Base-by-base conservation (phyloP, 176 grass and related monocot genomes). In the Zea luxurians region DNA sequence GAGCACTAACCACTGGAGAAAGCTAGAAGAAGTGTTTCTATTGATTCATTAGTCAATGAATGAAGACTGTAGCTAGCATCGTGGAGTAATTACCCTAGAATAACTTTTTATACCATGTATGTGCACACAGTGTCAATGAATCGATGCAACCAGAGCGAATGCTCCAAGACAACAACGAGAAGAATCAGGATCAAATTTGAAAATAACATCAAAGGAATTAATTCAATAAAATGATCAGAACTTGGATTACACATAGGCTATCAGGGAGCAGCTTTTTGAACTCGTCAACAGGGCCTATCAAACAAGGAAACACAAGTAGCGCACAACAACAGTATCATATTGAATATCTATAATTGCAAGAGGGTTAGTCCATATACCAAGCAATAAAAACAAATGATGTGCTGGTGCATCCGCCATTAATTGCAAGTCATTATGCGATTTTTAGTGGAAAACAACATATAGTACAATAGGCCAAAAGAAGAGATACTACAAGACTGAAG, bases 381-480 rank as follows among this genome's bases (percentile, higher is more conserved):
- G 96, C 87, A 98, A 90, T 68, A 98, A 89, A 83, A 98, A 94
- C 37, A 98, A 73, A 84, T 90, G 96, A 78, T 98, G 96, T 34
- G 96, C 92, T 35, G 96, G 92, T 16, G 96, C 96, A 89, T 98
- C 96, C 41, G 96, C 92, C 96, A 98, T 98, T 85, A 98, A 70
- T 87, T 94, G 96, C 75, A 98, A 89, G 77, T 98, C 96, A 98
- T 94, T 94, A 17, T 91, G 96, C 59, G 96, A 98, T 83, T 94
- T 98, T 88, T 98, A 98, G 48, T 98, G 95, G 50, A 91, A 98
- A 81, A 92, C 91, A 86, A 98, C 89, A 87, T 98, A 98, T 27
- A 27, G 27, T 27, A 27, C 27, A 27, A 27, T 27, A 27, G 27
- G 27, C 27, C 27, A 27, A 27, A 27, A 27, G 27, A 27, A 27